Evolutionary conservation across 169 alveolate genomes (phyloP).

Genomic region (Perkinsus marinus): DNA sequence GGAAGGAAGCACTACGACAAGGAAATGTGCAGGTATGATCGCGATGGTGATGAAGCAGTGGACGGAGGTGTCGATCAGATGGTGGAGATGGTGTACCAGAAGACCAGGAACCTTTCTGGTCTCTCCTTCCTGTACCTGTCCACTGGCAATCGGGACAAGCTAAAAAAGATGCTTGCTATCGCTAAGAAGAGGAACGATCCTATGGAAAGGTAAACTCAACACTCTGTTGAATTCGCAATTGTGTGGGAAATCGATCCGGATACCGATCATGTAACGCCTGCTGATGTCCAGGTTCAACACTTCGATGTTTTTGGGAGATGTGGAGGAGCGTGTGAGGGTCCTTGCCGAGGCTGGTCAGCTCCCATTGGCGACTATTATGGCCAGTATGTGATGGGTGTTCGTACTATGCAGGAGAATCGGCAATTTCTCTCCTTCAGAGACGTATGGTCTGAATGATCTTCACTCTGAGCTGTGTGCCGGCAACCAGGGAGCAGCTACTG

Average conservation of each 20-base stretch:
- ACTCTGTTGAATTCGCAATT: too few relatives aligned
- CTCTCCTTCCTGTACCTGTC: slow-evolving; percentile 62
- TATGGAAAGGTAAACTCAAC: slow-evolving; percentile 23
- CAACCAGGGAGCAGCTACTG: not conserved
- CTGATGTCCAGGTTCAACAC: not conserved
- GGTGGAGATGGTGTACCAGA: slow-evolving; percentile 70
- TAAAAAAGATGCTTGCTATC: slow-evolving; percentile 56
- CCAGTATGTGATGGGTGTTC: not conserved
- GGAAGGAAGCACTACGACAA: slow-evolving; percentile 51
- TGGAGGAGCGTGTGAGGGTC: slow-evolving; percentile 67
- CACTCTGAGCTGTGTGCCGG: not conserved
- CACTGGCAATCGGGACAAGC: slow-evolving; percentile 58
- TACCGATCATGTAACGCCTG: not conserved
- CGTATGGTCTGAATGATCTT: not conserved
- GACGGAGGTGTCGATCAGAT: slow-evolving; percentile 15
- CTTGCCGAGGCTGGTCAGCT: slow-evolving; percentile 71
- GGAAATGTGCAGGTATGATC: slow-evolving; percentile 48
- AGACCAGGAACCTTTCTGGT: slow-evolving; percentile 62
- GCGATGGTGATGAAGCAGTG: too few relatives aligned
- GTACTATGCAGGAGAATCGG: too few relatives aligned
- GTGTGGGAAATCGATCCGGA: too few relatives aligned
- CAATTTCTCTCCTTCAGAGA: not conserved
- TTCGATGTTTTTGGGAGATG: slow-evolving; percentile 55
- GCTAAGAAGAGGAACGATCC: slow-evolving; percentile 59
- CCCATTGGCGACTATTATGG: slow-evolving; percentile 7